phyloP scores from a whole-genome alignment of 2,329 filamentous ascomycete species.

The Colletotrichum destructivum region DNA sequence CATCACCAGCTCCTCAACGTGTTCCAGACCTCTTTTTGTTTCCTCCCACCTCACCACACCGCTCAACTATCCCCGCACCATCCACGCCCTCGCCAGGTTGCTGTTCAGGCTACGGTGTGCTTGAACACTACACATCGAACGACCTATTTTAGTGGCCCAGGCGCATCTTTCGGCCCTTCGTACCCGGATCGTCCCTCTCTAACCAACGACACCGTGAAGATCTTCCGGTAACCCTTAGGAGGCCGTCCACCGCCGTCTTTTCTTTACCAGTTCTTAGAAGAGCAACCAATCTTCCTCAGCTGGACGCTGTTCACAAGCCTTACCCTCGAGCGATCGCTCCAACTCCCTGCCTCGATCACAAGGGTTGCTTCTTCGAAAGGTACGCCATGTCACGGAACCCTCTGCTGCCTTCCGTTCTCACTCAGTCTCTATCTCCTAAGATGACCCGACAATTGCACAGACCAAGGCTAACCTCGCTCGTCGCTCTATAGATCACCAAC shows the following conservation, averaged over 20 bases:
- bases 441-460: neutral
- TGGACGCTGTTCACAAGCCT: neutral
- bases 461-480: neutral
- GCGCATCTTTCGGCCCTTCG: neutral
- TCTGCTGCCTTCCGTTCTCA: neutral
- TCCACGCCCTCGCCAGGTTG: conserved; percentile 11
- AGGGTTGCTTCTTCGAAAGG: neutral
- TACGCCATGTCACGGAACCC: neutral
- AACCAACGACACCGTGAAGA: neutral
- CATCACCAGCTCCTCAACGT: conserved; percentile 24
- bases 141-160: neutral
- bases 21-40: conserved; percentile 13
- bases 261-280: neutral
- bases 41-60: neutral
- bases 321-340: neutral
- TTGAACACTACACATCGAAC: neutral
- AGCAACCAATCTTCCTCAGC: neutral
- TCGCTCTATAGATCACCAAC: conserved; percentile 1
- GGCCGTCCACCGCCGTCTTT: neutral
- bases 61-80: conserved; percentile 22
- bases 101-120: neutral
- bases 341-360: conserved; percentile 1
- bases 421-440: neutral
- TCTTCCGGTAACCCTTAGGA: neutral
- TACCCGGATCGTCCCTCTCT: neutral